phyloP scores from a whole-genome alignment of 306 rosid genomes.

The Ammopiptanthus mongolicus region DNA sequence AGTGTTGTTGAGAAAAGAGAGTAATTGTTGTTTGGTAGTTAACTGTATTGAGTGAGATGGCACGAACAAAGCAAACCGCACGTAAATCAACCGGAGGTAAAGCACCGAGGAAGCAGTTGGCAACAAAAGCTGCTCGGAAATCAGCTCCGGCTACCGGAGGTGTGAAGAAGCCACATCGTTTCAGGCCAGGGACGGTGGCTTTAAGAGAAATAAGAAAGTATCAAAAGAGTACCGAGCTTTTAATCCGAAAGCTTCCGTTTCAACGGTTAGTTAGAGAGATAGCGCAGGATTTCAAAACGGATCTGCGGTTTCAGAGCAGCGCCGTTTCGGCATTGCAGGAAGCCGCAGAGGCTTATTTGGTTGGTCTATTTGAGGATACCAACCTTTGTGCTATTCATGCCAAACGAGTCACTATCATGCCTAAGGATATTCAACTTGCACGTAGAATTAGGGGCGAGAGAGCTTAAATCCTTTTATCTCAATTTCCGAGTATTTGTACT shows the following conservation, averaged over 20 bases:
- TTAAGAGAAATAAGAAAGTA: conserved; percentile 32
- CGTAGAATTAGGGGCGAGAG: conserved; percentile 33
- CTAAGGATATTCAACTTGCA: conserved; percentile 36
- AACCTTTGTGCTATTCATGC: conserved; percentile 38
- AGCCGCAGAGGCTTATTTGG: conserved; percentile 32
- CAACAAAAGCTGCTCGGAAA: conserved; percentile 25
- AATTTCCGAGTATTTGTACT: no score
- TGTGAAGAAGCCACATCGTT: conserved; percentile 32
- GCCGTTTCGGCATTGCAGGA: conserved; percentile 30
- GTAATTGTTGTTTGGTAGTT: no score
- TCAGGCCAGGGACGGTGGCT: conserved; percentile 37
- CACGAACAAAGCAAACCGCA: conserved; percentile 34
- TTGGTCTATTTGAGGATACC: conserved; percentile 34
- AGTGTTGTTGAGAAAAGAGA: no score
- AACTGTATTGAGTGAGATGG: no score
- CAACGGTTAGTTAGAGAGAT: conserved; percentile 33
- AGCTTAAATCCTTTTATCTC: background rate
- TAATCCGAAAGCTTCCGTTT: conserved; percentile 33
- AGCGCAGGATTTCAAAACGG: conserved; percentile 33
- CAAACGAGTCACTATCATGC: conserved; percentile 38
- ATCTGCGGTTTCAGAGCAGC: conserved; percentile 30
- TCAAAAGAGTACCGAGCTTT: conserved; percentile 33
- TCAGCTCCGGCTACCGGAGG: conserved; percentile 34
- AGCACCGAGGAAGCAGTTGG: conserved; percentile 34
- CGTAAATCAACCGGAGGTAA: conserved; percentile 34